phyloP scores from a whole-genome alignment of 2,329 filamentous ascomycete species.

The Coleophoma eucalyptorum region DNA sequence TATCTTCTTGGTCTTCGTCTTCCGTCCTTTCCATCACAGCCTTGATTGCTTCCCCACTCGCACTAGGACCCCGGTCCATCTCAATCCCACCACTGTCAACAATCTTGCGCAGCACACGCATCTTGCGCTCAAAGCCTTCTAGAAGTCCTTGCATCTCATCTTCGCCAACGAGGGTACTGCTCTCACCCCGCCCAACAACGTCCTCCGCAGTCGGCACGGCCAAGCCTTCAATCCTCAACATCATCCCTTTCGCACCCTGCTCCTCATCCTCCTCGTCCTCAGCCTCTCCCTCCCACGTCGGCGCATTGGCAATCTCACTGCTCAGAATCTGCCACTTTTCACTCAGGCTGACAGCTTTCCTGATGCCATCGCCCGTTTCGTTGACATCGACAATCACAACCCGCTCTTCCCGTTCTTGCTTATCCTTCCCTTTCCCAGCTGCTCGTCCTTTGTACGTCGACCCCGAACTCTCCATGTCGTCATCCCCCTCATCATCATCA shows the following conservation, averaged over 20 bases:
- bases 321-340: slow-evolving; percentile 67
- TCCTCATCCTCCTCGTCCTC: slow-evolving; percentile 39
- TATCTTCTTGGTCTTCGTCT: too few relatives aligned
- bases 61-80: neutral
- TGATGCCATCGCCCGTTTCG: slow-evolving; percentile 48
- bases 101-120: slow-evolving; percentile 50
- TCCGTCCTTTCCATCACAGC: too few relatives aligned
- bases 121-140: slow-evolving; percentile 54
- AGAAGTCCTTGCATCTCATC: slow-evolving; percentile 49
- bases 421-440: neutral
- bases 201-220: slow-evolving; percentile 30
- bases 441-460: neutral
- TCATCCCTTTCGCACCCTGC: slow-evolving; percentile 32
- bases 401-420: slow-evolving; percentile 26
- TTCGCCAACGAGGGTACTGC: slow-evolving; percentile 8
- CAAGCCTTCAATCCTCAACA: slow-evolving; percentile 59
- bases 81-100: slow-evolving; percentile 36
- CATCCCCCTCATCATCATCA: neutral
- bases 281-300: slow-evolving; percentile 55
- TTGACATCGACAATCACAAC: slow-evolving; percentile 54
- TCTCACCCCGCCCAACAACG: neutral
- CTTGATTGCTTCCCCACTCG: too few relatives aligned
- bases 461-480: neutral
- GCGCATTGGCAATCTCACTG: slow-evolving; percentile 51
- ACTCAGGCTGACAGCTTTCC: slow-evolving; percentile 68